Base-by-base conservation (phyloP, 805 yeast species). In the Cyberlindnera galapagoensis region DNA sequence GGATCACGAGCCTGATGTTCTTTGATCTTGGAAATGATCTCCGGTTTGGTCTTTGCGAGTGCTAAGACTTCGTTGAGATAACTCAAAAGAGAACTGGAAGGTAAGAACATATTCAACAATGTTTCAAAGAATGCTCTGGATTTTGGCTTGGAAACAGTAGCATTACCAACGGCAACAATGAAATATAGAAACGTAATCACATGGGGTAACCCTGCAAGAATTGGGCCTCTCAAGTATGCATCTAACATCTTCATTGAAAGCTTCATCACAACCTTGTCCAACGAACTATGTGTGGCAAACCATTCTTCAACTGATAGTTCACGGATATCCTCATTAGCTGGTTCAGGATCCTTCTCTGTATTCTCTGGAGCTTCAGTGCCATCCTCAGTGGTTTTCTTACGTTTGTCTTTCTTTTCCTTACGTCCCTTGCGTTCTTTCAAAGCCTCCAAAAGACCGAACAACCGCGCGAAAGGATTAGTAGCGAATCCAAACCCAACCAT, bases 401-500 rank as follows among this genome's bases (percentile, higher is more conserved):
- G 33, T 38, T 69, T 74, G 19, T 74, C 65, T 42, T 77, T 76
- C 34, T 73, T 66, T 33, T 80, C 90, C 43, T 80, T 81, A 38
- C 79, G 75, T 35, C 78, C 87, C 43, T 71, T 79, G 30, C 87
- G 62, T 44, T 79, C 86, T 38, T 72, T 78, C 39, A 83, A 56
- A 12, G 79, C 83, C 47, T 78, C 82, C 1, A 88, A 80, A 15
- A 83, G 59, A 35, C 72, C 77, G 55, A 83, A 83, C 10, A 83
- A 51, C 46, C 77, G 73, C 6, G 90, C 86, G 58, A 82, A 81
- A 13, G 90, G 87, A 48, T 80, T 82, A 27, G 66, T 64, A 5
- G 82, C 69, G 49, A 80, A 81, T 21, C 92, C 94, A 55, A 82
- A 78, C 2, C 92, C 92, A 28, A 80, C 71, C 33, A 82, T 52